Percentiles rank a stretch among this genome's conserved stretches.
Conservation (phyloP, 306 rosid species). For the Astragalus glycyphyllos region DNA sequence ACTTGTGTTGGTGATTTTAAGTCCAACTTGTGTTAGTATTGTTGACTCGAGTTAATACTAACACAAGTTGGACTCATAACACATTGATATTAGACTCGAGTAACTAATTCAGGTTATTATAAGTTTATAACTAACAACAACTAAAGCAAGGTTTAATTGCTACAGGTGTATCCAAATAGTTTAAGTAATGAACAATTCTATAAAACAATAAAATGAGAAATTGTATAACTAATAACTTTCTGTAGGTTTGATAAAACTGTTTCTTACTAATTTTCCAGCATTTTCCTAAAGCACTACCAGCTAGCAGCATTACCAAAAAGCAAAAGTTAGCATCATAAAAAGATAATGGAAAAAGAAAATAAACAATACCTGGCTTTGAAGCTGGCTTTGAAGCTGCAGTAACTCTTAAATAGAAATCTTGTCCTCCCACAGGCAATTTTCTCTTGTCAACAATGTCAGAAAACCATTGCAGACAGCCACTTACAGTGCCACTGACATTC, state of each 20-base stretch:
- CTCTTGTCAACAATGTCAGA: slow-evolving; percentile 23
- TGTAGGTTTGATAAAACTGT: neutral
- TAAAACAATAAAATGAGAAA: neutral
- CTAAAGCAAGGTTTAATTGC: no score
- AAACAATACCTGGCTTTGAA: slow-evolving; percentile 7
- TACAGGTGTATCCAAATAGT: no score
- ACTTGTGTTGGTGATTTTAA: no score
- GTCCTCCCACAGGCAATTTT: neutral
- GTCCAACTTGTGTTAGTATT: no score
- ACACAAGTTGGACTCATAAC: no score
- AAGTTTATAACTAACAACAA: no score
- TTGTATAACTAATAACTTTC: neutral
- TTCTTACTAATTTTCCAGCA: neutral
- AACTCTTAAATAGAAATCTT: slow-evolving; percentile 22
- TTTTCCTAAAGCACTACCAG: no score
- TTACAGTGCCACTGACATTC: slow-evolving; percentile 30
- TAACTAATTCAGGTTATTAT: no score
- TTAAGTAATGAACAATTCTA: neutral
- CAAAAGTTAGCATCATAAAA: neutral
- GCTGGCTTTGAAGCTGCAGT: slow-evolving; percentile 8
- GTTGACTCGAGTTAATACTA: no score
- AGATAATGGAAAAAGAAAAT: neutral
- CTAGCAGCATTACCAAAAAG: neutral
- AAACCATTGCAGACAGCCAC: slow-evolving; percentile 54
- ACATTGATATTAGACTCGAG: no score